These are phyloP conservation scores for Colletotrichum siamense DNA, from an alignment of 2,329 filamentous ascomycete species.

Conservation along the genomic window DNA sequence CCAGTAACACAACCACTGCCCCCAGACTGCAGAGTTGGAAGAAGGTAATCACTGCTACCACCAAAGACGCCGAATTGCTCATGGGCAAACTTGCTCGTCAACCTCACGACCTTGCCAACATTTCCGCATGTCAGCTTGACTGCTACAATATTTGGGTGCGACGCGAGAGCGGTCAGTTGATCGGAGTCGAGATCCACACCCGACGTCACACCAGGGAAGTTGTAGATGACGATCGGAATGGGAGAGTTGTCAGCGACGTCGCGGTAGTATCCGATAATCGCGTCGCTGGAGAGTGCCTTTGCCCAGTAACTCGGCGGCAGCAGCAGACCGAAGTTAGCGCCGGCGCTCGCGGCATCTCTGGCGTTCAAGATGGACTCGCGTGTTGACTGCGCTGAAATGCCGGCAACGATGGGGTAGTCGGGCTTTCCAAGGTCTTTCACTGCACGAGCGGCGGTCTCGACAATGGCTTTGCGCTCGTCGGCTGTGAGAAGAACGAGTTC, in stretches of 20 bases:
- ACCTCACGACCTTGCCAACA: conserved; percentile 64
- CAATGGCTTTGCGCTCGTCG: conserved; percentile 45
- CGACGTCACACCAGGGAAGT: conserved; percentile 26
- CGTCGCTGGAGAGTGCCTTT: conserved; percentile 60
- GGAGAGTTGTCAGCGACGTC: conserved; percentile 60
- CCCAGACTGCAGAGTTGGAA: conserved; percentile 43
- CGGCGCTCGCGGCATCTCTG: conserved; percentile 65
- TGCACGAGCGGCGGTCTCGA: conserved; percentile 41
- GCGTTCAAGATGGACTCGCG: conserved; percentile 71
- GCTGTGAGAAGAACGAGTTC: conserved; percentile 47
- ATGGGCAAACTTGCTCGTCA: conserved; percentile 38
- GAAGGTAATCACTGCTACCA: conserved; percentile 48
- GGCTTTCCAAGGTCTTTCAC: conserved; percentile 38
- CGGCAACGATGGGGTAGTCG: conserved; percentile 48
- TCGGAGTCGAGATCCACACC: conserved; percentile 29
- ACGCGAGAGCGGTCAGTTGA: conserved; percentile 44
- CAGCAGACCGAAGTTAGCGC: conserved; percentile 71
- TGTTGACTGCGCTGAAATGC: conserved; percentile 62
- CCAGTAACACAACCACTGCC: conserved; percentile 50
- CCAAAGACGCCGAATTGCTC: conserved; percentile 48
- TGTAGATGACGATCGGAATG: conserved; percentile 28
- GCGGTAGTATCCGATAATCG: conserved; percentile 66
- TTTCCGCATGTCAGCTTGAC: conserved; percentile 58
- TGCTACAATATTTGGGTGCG: conserved; percentile 65
- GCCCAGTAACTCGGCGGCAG: conserved; percentile 75